Base-by-base conservation (phyloP, 2,329 filamentous ascomycete species). In the Fusarium mundagurra region DNA sequence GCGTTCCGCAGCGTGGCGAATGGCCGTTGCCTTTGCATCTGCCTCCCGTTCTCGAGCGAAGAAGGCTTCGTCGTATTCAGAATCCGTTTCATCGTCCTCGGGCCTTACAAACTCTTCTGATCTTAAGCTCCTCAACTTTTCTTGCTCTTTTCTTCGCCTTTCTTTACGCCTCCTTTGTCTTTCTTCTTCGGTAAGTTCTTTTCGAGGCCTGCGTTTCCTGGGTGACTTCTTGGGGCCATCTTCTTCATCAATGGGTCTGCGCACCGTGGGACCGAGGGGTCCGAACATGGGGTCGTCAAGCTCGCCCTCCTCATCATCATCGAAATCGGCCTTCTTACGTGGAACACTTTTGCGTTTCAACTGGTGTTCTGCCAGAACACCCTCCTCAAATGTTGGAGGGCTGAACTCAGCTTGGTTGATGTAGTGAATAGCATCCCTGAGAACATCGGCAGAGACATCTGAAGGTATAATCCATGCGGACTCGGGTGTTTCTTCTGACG, bases 51-150 rank as follows among this genome's bases (percentile, higher is more conserved):
- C 95, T 22, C 89, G 87, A 6, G 88, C 91, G 82, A 96, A 98
- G 83, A 98, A 98, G 27, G 89, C 90, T 29, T 85, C 82, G 57
- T 87, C 86, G 64, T 90, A 89, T 53, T 95, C 94, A 39, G 89
- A 91, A 78, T 98, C 94, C n/a, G 89, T 92, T 76, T 98, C 95
- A 61, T 98, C 96, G 80, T 98, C 96, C 75, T 93, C 94, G 43
- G 92, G 91, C 66, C 92, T 90, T 58, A 99, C 93, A 77, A 91
- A 96, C 44, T 96, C 83, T 31, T 92, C 91, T 77, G 93, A 97
- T 86, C 98, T 98, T 84, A 96, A 93, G 80, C 92, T 93, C 38
- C 87, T 86, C 55, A 91, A 88, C 82, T 95, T 95, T 78, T 95
- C 94, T n/a, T 89, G 85, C 74, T 97, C 92, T 74, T 90, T 92